Evolutionary conservation across 257 asterid species (phyloP), one percentile per base, ranked within the genome.

Genomic region (Przewalskia tangutica): DNA sequence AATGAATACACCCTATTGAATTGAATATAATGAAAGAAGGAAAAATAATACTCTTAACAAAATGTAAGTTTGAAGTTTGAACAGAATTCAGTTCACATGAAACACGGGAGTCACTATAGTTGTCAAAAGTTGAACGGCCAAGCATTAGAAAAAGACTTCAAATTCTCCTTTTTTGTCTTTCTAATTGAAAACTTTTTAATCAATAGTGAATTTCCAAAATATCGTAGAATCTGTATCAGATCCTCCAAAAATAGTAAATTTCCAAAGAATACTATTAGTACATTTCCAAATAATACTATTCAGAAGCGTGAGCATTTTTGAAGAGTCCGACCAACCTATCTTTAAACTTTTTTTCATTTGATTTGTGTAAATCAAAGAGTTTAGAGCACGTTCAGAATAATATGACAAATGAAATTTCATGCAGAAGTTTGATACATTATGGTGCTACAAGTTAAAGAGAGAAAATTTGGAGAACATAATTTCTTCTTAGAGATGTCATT

Each of bases 401-500:
- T 42, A 20, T 71, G 58, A 18, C 12, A 71, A 71, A 71, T 71
- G 58, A 23, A 71, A 17, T 67, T 2, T 20, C 40, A 71, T 12
- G 6, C 7, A 46, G 36, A 70, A 44, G 58, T 44, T 48, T 42
- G 77, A 42, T n/a, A 42, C 6, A 64, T 68, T 54, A 20, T n/a
- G 36, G 55, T 68, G 17, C 27, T 17, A 18, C 63, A 56, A 56
- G 27, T 17, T 56, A 9, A 56, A 56, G 9, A 56, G 0, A 56
- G 59, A 56, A 56, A 16, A 0, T 58, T 42, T 36, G 75, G 64
- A 59, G 81, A 80, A 80, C 48, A 40, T 18, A 65, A 46, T 42
- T 65, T 55, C 54, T 54, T 78, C 56, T 56, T 71, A 44, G 81
- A 65, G 81, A 77, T 75, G 75, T 77, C 54, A 73, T 68, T 84